Conservation (phyloP, 768 basidiomycete species). For the Gymnopilus junonius region DNA sequence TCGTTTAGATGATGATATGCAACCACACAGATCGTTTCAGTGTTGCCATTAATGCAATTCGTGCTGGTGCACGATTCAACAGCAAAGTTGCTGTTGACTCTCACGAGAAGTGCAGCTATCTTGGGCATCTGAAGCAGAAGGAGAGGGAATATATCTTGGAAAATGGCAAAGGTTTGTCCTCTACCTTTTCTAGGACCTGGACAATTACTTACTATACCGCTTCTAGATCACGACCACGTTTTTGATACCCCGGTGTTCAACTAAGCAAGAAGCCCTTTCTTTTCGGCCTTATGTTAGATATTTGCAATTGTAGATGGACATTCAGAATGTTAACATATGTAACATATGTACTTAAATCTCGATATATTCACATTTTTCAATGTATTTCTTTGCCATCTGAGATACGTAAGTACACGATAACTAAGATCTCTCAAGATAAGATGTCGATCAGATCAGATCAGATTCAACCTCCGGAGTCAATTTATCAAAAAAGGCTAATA, state of each 20-base stretch:
- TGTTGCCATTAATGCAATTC: slow-evolving; percentile 64
- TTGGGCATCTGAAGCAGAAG: slow-evolving; percentile 65
- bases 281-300: not conserved
- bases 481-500: not conserved
- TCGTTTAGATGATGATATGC: slow-evolving; percentile 71
- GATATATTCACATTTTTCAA: too few relatives aligned
- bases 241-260: slow-evolving; percentile 54
- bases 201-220: not conserved
- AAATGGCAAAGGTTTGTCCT: slow-evolving; percentile 57
- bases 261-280: slow-evolving; percentile 4
- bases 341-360: too few relatives aligned
- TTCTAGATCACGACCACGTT: slow-evolving; percentile 45
- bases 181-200: not conserved
- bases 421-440: too few relatives aligned
- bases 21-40: slow-evolving; percentile 72
- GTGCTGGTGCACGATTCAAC: slow-evolving; percentile 56
- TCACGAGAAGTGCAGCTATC: slow-evolving; percentile 57
- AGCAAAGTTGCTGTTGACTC: slow-evolving; percentile 57
- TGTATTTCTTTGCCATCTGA: too few relatives aligned
- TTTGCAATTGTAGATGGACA: too few relatives aligned
- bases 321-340: too few relatives aligned
- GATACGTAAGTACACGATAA: too few relatives aligned
- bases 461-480: not conserved
- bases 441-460: too few relatives aligned
- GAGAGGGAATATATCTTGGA: slow-evolving; percentile 64